phyloP scores from a whole-genome alignment of 345 rosid species.

The Murraya paniculata region DNA sequence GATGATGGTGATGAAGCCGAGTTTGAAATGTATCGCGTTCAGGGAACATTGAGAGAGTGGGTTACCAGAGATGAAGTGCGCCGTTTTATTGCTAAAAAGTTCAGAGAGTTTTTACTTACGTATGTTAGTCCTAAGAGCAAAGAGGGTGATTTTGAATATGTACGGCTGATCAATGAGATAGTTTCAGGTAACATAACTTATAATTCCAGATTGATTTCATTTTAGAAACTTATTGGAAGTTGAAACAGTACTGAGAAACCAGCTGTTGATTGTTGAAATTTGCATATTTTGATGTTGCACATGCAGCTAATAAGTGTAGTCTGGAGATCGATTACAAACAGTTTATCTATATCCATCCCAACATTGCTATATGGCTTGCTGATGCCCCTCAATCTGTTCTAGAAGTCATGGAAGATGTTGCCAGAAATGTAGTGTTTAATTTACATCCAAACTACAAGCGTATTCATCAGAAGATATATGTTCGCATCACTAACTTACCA shows the following conservation, averaged over 20 bases:
- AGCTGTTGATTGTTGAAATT: neutral
- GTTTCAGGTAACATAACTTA: slow-evolving; percentile 63
- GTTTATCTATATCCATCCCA: slow-evolving; percentile 84
- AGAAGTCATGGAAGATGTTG: slow-evolving; percentile 96
- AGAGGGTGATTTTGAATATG: slow-evolving; percentile 69
- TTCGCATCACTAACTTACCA: slow-evolving; percentile 81
- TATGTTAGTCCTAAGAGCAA: slow-evolving; percentile 69
- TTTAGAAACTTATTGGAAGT: neutral
- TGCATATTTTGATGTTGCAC: slow-evolving; percentile 8
- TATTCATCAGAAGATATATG: slow-evolving; percentile 83
- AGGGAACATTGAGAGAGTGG: slow-evolving; percentile 95
- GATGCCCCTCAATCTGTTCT: slow-evolving; percentile 98
- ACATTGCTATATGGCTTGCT: slow-evolving; percentile 95
- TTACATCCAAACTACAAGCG: slow-evolving; percentile 85
- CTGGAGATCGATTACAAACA: slow-evolving; percentile 91
- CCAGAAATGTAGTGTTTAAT: slow-evolving; percentile 71
- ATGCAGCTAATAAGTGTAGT: slow-evolving; percentile 87
- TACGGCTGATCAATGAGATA: slow-evolving; percentile 83
- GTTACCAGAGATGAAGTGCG: slow-evolving; percentile 96
- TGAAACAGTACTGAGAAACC: neutral
- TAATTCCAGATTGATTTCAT: neutral
- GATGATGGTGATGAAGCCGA: slow-evolving; percentile 79
- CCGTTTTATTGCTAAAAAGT: slow-evolving; percentile 86
- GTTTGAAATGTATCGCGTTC: slow-evolving; percentile 90
- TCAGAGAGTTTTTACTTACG: slow-evolving; percentile 78